Evolutionary conservation across 2,329 filamentous ascomycete species (phyloP).

Genomic region (Pestalotiopsis sp.): DNA sequence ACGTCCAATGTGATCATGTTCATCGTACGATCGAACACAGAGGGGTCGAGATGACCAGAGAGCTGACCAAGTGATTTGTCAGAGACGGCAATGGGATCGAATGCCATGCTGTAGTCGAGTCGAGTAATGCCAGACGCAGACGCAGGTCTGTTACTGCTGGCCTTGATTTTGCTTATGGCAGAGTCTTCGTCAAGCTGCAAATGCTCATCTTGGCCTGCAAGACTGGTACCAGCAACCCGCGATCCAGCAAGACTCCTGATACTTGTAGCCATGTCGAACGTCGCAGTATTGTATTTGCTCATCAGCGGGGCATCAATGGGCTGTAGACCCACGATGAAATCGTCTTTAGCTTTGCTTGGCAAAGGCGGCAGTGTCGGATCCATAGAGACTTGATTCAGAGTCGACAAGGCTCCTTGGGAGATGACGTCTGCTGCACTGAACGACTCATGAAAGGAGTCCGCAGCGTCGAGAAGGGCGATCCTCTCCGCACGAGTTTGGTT

Average conservation of each 20-base stretch:
- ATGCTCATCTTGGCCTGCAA: not conserved
- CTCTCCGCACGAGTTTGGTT: constrained; percentile 17
- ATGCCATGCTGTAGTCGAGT: constrained; percentile 58
- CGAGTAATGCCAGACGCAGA: constrained; percentile 39
- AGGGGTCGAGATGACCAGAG: constrained; percentile 59
- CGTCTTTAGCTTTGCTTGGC: constrained; percentile 45
- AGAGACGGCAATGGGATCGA: constrained; percentile 59
- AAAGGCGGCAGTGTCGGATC: constrained; percentile 67
- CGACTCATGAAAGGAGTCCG: constrained; percentile 56
- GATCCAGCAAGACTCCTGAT: constrained; percentile 35
- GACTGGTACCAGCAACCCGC: constrained; percentile 10
- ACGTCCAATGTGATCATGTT: constrained; percentile 72
- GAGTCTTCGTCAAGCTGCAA: constrained; percentile 21
- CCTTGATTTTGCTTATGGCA: constrained; percentile 34
- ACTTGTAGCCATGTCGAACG: constrained; percentile 31
- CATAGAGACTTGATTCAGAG: constrained; percentile 42
- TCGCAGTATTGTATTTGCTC: constrained; percentile 31
- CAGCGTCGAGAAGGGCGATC: constrained; percentile 32
- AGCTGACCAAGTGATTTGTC: constrained; percentile 40
- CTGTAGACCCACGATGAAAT: constrained; percentile 50
- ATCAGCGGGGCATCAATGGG: constrained; percentile 48
- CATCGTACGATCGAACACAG: constrained; percentile 75
- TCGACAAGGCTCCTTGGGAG: constrained; percentile 49
- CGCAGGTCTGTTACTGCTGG: constrained; percentile 32
- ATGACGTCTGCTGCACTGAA: constrained; percentile 69